phyloP scores from a whole-genome alignment of 495 filamentous ascomycete species.

The Entonaema liquescens region DNA sequence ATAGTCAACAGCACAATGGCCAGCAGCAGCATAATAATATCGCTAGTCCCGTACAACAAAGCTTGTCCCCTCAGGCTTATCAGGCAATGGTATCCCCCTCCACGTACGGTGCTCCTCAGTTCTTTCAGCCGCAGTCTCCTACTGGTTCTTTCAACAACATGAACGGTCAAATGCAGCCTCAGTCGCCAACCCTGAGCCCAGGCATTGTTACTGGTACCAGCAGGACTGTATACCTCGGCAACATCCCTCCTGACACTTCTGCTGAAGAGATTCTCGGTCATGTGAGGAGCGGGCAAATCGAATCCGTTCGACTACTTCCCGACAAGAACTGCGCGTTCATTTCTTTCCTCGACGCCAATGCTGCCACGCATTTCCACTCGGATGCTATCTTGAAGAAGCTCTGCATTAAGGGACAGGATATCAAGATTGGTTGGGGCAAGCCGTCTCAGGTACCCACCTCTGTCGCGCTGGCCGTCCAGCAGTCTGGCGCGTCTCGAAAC shows the following conservation, averaged over 20 bases:
- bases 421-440: slow-evolving; percentile 99
- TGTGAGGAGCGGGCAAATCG: slow-evolving; percentile 96
- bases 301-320: slow-evolving; percentile 92
- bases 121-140: slow-evolving; percentile 86
- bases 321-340: slow-evolving; percentile 99
- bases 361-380: slow-evolving; percentile 98
- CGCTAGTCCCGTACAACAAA: slow-evolving; percentile 61
- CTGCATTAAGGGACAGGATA: slow-evolving; percentile 96
- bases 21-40: slow-evolving; percentile 65
- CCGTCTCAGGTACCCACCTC: slow-evolving; percentile 98
- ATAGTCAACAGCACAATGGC: slow-evolving; percentile 67
- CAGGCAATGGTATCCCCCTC: slow-evolving; percentile 81
- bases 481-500: slow-evolving; percentile 97
- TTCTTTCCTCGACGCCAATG: slow-evolving; percentile 95
- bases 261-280: slow-evolving; percentile 98
- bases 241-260: slow-evolving; percentile 97
- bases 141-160: slow-evolving; percentile 75
- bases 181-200: slow-evolving; percentile 76
- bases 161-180: slow-evolving; percentile 65
- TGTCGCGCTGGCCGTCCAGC: slow-evolving; percentile 93
- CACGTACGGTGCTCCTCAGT: slow-evolving; percentile 74
- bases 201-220: slow-evolving; percentile 89
- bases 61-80: slow-evolving; percentile 76
- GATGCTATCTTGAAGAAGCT: slow-evolving; percentile 99
- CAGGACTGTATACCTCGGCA: slow-evolving; percentile 95